These are phyloP conservation scores for Myxozyma kluyveri DNA, from an alignment of 805 yeast genomes.

Conservation along the genomic window DNA sequence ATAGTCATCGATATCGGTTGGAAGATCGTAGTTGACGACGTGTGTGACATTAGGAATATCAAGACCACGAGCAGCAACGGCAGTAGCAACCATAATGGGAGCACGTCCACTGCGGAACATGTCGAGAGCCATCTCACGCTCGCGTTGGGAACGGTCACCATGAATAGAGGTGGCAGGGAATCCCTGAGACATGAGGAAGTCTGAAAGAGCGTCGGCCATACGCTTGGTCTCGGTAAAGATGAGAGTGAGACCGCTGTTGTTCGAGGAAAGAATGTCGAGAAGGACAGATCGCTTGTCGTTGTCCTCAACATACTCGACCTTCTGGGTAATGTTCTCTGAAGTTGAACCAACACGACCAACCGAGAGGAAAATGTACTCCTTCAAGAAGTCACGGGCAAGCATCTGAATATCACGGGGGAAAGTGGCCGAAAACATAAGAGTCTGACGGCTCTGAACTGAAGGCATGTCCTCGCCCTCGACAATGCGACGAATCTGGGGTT, in stretches of 20 bases:
- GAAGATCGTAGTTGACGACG: constrained; percentile 95
- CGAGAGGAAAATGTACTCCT: constrained; percentile 90
- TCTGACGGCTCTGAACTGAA: constrained; percentile 82
- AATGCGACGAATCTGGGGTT: constrained; percentile 97
- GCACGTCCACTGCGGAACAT: constrained; percentile 90
- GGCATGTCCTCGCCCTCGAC: constrained; percentile 99
- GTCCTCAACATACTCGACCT: constrained; percentile 85
- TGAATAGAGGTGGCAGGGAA: constrained; percentile 98
- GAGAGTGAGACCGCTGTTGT: constrained; percentile 81
- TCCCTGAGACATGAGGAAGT: constrained; percentile 80
- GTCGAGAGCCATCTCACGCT: constrained; percentile 96
- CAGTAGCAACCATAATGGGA: constrained; percentile 96
- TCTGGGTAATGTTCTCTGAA: constrained; percentile 96
- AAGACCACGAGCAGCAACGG: constrained; percentile 99
- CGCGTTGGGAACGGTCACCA: constrained; percentile 97
- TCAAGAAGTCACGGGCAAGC: constrained; percentile 95
- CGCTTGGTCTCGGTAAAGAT: constrained; percentile 98
- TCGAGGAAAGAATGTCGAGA: constrained; percentile 77
- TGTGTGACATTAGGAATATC: constrained; percentile 99
- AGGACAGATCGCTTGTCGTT: constrained; percentile 88
- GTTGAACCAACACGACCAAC: constrained; percentile 99
- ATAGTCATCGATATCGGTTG: constrained; percentile 95
- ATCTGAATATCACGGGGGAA: constrained; percentile 97
- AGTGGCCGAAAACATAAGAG: constrained; percentile 97
- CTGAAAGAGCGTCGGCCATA: constrained; percentile 95